phyloP scores from a whole-genome alignment of 2,329 filamentous ascomycete genomes.

The Paecilomyces niveus region DNA sequence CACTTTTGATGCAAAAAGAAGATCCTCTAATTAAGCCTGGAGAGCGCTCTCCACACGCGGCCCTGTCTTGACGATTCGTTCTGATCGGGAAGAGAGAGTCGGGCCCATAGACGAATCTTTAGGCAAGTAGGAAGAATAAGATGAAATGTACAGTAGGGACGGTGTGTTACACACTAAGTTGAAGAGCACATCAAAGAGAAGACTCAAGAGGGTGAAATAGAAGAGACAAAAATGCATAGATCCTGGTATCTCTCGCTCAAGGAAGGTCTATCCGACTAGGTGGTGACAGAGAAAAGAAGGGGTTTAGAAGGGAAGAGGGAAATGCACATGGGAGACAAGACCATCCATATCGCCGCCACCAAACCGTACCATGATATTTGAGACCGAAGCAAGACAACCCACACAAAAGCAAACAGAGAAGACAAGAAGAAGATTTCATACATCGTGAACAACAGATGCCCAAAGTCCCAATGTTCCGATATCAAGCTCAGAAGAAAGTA shows the following conservation, averaged over 20 bases:
- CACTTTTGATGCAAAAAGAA: neutral
- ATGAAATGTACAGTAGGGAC: neutral
- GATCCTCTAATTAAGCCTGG: neutral
- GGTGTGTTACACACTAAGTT: slow-evolving; percentile 5
- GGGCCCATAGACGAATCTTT: neutral
- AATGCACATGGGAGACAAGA: slow-evolving; percentile 25
- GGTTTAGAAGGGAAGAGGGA: slow-evolving; percentile 13
- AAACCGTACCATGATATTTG: slow-evolving; percentile 21
- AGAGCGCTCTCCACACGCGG: neutral
- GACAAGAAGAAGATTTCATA: slow-evolving; percentile 8
- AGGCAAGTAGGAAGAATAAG: neutral
- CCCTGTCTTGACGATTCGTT: neutral
- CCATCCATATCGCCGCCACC: slow-evolving; percentile 29
- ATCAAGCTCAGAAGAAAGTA: slow-evolving; percentile 5
- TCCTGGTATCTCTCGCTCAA: slow-evolving; percentile 36
- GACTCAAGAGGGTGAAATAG: slow-evolving; percentile 3
- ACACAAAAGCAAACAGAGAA: slow-evolving; percentile 6
- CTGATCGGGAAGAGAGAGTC: neutral
- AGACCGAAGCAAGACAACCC: slow-evolving; percentile 9
- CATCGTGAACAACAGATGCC: slow-evolving; percentile 10
- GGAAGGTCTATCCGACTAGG: slow-evolving; percentile 27
- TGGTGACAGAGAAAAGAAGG: slow-evolving; percentile 19
- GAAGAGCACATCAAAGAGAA: neutral
- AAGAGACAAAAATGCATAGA: slow-evolving; percentile 24
- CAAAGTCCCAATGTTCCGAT: slow-evolving; percentile 3